These are phyloP conservation scores for Rhodotorula sp. DNA, from an alignment of 1,284 basidiomycete species.

Conservation along the genomic window DNA sequence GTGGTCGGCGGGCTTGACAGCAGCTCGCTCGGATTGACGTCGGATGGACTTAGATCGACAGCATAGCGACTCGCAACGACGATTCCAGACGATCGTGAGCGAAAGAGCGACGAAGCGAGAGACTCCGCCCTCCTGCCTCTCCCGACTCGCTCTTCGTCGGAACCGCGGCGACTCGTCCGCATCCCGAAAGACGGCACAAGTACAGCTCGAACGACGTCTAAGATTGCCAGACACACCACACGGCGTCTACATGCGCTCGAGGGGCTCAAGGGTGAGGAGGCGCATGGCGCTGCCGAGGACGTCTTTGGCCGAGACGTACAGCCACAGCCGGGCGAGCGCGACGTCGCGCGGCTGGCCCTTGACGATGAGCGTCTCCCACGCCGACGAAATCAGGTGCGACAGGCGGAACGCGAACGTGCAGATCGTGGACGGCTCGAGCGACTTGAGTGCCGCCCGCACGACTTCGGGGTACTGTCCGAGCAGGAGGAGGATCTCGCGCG, in stretches of 20 bases:
- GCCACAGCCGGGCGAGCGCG: constrained; percentile 82
- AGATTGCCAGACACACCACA: not conserved
- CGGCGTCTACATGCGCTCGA: constrained; percentile 79
- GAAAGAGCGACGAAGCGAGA: not conserved
- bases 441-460: constrained; percentile 77
- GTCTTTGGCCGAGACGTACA: constrained; percentile 84
- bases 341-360: constrained; percentile 69
- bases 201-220: not conserved
- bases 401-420: constrained; percentile 59
- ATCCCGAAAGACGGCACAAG: not conserved
- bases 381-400: constrained; percentile 73
- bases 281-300: constrained; percentile 84
- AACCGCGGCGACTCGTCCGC: not conserved
- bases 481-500: constrained; percentile 81
- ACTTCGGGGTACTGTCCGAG: constrained; percentile 88
- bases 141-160: too few species aligned
- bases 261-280: constrained; percentile 79
- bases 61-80: too few species aligned
- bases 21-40: too few species aligned
- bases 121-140: not conserved
- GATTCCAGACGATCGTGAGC: not conserved
- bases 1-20: too few species aligned
- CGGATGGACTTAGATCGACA: too few species aligned
- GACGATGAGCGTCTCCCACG: constrained; percentile 84
- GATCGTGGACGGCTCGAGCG: constrained; percentile 85